A percentile compares a stretch with the other conserved stretches of the same genome.
These are phyloP conservation scores for Botrytis hyacinthi DNA, from an alignment of 2,329 filamentous ascomycete genomes.

Conservation along the genomic window DNA sequence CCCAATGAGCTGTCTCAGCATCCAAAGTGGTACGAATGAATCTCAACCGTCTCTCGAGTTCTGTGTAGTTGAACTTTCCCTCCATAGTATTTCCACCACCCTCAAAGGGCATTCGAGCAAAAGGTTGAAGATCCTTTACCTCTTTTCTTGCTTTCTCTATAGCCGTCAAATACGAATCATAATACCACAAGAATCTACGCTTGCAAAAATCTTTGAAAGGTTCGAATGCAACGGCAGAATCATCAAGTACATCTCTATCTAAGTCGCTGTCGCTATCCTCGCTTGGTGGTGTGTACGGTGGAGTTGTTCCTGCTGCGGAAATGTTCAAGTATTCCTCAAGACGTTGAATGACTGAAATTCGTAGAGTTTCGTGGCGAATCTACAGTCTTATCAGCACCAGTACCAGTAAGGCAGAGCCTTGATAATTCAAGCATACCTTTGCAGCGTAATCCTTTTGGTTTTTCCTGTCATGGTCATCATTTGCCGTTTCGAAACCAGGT, in stretches of 20 bases:
- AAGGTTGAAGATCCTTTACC: conserved; percentile 61
- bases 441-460: conserved; percentile 72
- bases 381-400: conserved; percentile 41
- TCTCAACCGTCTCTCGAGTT: conserved; percentile 66
- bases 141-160: conserved; percentile 65
- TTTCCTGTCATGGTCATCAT: conserved; percentile 65
- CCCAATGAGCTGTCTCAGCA: conserved; percentile 71
- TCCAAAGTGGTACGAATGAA: conserved; percentile 69
- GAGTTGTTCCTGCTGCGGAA: conserved; percentile 47
- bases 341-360: conserved; percentile 81
- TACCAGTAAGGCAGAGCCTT: neutral
- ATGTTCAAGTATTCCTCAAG: conserved; percentile 77
- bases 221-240: conserved; percentile 63
- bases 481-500: conserved; percentile 82
- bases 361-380: conserved; percentile 88
- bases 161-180: conserved; percentile 75
- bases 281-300: conserved; percentile 31
- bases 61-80: conserved; percentile 77
- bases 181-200: conserved; percentile 93
- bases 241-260: conserved; percentile 40
- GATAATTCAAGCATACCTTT: conserved; percentile 56
- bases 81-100: conserved; percentile 74
- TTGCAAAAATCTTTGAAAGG: conserved; percentile 91
- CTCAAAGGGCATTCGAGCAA: conserved; percentile 88
- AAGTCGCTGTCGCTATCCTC: conserved; percentile 44